Evolutionary conservation across 768 basidiomycete genomes (phyloP).

Genomic region (Kwoniella sp.): DNA sequence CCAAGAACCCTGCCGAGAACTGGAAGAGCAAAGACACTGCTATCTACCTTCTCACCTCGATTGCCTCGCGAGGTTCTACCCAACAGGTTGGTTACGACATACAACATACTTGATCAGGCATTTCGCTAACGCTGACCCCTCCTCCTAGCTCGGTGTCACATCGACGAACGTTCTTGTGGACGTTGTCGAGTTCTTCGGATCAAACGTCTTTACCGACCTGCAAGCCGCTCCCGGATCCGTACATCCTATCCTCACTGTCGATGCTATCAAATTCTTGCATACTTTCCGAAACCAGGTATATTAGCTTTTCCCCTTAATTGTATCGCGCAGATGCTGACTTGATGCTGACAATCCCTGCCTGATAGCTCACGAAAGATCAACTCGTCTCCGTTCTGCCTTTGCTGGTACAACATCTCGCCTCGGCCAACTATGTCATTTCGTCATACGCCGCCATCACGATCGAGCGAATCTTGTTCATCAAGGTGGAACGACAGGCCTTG

Average conservation of each 20-base stretch:
- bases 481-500: constrained; percentile 72
- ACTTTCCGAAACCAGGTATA: constrained; percentile 93
- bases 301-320: constrained; percentile 7
- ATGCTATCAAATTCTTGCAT: constrained; percentile 90
- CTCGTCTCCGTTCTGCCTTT: constrained; percentile 85
- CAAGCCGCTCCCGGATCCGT: constrained; percentile 68
- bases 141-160: constrained; percentile 79
- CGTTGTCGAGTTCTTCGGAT: constrained; percentile 92
- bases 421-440: constrained; percentile 85
- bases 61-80: constrained; percentile 87
- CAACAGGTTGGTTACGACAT: constrained; percentile 64
- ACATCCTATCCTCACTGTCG: constrained; percentile 89
- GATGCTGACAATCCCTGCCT: constrained; percentile 9
- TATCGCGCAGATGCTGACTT: not conserved
- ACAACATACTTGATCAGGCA: not conserved
- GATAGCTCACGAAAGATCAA: constrained; percentile 87
- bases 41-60: constrained; percentile 87
- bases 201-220: constrained; percentile 84
- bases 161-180: constrained; percentile 88
- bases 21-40: constrained; percentile 96
- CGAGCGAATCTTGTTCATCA: constrained; percentile 89
- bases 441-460: constrained; percentile 99
- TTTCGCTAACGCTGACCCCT: not conserved
- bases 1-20: constrained; percentile 60
- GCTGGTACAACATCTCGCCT: constrained; percentile 76